Base-by-base conservation (phyloP, 2,329 filamentous ascomycete genomes). In the Verticillium zaregamsianum region DNA sequence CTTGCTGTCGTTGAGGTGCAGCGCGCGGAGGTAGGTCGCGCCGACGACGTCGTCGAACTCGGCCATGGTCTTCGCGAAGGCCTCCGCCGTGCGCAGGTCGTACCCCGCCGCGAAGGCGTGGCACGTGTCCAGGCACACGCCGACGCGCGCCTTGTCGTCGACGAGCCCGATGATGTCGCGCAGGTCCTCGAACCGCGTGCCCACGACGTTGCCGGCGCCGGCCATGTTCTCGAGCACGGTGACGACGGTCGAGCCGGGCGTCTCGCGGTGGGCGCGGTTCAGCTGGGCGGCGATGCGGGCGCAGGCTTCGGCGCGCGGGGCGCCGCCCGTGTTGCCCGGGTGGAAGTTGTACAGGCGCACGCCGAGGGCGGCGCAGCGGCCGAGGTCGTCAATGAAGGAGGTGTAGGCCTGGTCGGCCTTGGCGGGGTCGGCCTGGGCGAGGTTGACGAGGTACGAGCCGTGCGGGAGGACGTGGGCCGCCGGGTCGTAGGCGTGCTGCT, bases 281-380 rank as follows among this genome's bases (percentile, higher is more conserved):
- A 99, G 82, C 69, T 93, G 90, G 52, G 82, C 79, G 2, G 95
- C 93, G 58, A 99, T 91, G 45, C 95, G 87, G 15, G 77, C 80
- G 62, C 96, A 89, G 3, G 93, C 93, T 23, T 86, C 88, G 0
- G 82, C 79, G 39, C 89, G 86, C 3, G 84, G 81, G 37, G 84
- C 84, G 56, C 89, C 87, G 61, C 90, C 90, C 2, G 90, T 90
- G 62, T 89, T 93, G 23, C 95, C 95, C 0, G 95, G 95, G 72
- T 99, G 95, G 78, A 99, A 98, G 76, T 99, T 99, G 80, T 98
- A 99, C n/a, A 97, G 83, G 64, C 79, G 82, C 70, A 99, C 97
- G 1, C 93, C 92, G 0, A 99, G 85, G 55, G 84, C 82, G 71
- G 97, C 91, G 74, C 95, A 98, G 11, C 95, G 87, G 58, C 86